phyloP scores from a whole-genome alignment of 139 green algal species.

The Volvox africanus region DNA sequence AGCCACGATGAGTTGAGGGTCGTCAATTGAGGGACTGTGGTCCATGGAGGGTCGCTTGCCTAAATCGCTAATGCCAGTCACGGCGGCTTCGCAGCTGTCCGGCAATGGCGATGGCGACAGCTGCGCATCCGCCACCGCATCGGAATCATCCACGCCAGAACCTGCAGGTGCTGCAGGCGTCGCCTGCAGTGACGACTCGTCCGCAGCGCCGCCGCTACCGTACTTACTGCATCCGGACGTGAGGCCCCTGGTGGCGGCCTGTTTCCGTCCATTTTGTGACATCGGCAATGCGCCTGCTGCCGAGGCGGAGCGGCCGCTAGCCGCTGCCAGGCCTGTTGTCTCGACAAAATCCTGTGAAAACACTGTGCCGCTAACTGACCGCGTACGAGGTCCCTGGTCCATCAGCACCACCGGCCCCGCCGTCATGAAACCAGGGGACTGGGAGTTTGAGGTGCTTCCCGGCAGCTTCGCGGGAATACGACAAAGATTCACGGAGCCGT shows the following conservation, averaged over 20 bases:
- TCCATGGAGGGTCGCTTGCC: too few species aligned
- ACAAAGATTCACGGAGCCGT: conserved; percentile 42
- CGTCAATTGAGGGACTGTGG: neutral
- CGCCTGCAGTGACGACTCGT: neutral
- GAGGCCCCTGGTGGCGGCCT: too few species aligned
- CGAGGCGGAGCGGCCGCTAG: neutral
- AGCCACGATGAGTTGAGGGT: conserved; percentile 41
- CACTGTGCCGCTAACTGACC: too few species aligned
- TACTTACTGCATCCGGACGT: too few species aligned
- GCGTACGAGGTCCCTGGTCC: too few species aligned
- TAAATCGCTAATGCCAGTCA: neutral
- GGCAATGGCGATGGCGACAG: neutral
- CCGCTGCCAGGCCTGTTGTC: neutral
- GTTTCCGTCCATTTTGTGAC: too few species aligned
- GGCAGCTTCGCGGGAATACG: neutral
- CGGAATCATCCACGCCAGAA: neutral
- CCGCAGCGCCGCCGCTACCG: too few species aligned
- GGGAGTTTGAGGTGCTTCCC: neutral
- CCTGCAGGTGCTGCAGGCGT: neutral
- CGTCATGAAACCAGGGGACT: too few species aligned
- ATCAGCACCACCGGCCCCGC: too few species aligned
- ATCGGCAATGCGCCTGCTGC: neutral
- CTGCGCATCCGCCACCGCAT: neutral
- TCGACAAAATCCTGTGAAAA: too few species aligned
- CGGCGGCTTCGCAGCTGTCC: neutral